Evolutionary conservation across 331 rosid genomes (phyloP), one percentile per base, ranked within the genome.

Genomic region (Stylosanthes scabra): DNA sequence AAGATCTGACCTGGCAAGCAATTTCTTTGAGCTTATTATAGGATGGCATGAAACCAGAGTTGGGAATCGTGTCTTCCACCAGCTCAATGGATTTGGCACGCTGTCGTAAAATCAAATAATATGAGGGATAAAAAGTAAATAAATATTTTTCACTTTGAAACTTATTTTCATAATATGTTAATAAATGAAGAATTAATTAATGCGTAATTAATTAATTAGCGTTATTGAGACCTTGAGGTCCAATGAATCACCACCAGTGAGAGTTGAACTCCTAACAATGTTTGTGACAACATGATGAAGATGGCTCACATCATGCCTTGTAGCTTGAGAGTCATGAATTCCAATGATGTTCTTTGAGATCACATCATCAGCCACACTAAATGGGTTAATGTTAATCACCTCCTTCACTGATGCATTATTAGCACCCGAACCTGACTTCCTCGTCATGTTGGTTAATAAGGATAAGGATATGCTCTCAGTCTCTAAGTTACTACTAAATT

Each of bases 41-140:
- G 25, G 25, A 20, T 20, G 25, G 25, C 25, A 20, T 20, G 25
- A 20, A 20, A 20, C 25, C 25, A 20, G 25, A 20, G 25, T 20
- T 20, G 25, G 56, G 56, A 57, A 56, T 56, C 65, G 25, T 70
- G 55, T 70, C 75, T 40, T 70, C 75, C 49, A 41, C 39, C n/a
- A 70, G 65, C 13, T 70, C 75, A 8, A 70, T 39, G 29, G 14
- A 2, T 41, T 57, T 70, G 34, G 42, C 29, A 68, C 34, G 62
- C 73, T 51, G 73, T 9, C 6, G 9, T 25, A 45, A 64, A 11
- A 1, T 7, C 1, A 3, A 20, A 2, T 4, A 11, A 58, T 20
- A 15, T 52, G 10, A 52, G 9, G 14, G 58, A 52, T 52, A 52
- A 15, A 52, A 13, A 11, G 42, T 39, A 7, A 39, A 39, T 2